Conservation (phyloP, 164 flowering plant genomes). For the Stephania japonica region DNA sequence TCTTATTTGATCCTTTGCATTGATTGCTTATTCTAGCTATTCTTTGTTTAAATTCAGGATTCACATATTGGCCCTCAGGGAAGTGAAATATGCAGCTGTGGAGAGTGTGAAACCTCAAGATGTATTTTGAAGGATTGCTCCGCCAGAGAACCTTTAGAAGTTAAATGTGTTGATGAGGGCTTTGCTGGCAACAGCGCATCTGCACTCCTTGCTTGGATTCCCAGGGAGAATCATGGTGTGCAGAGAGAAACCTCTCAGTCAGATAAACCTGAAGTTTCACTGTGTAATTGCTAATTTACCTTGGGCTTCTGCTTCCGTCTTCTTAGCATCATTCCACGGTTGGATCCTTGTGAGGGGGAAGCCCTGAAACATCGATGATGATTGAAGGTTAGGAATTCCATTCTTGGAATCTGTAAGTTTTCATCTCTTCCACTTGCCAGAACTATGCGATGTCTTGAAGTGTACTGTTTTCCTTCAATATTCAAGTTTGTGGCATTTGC, state of each 20-base stretch:
- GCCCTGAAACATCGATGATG: too few relatives aligned
- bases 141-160: conserved; percentile 5
- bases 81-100: conserved; percentile 18
- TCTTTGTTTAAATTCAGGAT: conserved; percentile 12
- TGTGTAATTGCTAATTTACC: background rate
- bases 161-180: conserved; percentile 2
- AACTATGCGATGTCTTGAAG: background rate
- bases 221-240: background rate
- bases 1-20: background rate
- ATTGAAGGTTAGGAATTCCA: too few relatives aligned
- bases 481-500: background rate
- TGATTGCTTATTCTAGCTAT: conserved; percentile 1
- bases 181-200: background rate
- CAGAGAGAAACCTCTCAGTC: background rate
- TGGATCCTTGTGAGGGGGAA: too few relatives aligned
- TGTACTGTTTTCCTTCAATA: background rate
- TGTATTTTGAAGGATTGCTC: background rate
- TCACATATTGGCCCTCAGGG: background rate
- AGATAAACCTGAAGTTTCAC: background rate
- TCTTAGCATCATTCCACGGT: background rate
- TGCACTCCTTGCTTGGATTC: conserved; percentile 5
- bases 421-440: background rate
- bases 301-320: background rate
- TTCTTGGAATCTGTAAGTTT: background rate
- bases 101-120: conserved; percentile 12